Evolutionary conservation across 192 early-diverging fungal species (phyloP), one percentile per base, ranked within the genome.

Genomic region (Coemansia sp.): DNA sequence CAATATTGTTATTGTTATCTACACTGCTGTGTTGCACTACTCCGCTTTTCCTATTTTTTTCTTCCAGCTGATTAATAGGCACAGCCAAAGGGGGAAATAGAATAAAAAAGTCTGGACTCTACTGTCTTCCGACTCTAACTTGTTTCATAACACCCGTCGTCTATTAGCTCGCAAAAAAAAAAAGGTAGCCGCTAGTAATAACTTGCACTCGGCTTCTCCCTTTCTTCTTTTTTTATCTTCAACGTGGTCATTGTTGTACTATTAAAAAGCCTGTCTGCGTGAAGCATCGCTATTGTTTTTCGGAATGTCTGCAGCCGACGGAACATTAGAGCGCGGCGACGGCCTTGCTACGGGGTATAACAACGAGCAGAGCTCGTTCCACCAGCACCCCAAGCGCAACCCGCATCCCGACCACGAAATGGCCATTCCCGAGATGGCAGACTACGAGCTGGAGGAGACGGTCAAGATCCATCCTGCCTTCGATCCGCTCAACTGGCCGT

Each of bases 401-500:
- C 61, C 58, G 68, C 63, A 66, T 38, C 69, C 72, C 4, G 74
- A 73, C 38, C 80, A 83, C 57, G 75, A 83, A 57, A 65, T 83
- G 11, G 58, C 71, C 39, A 71, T 83, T 9, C 61, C 71, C 22
- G 65, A 69, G 65, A 68, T 68, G 2, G 80, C 75, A 17, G 80
- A 83, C 72, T 83, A 74, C 64, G 80, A 83, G 69, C 40, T 83
- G 2, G 49, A 66, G 7, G 68, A 68, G 20, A 48, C 51, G 12
- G 51, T 69, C 57, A 71, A 56, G 55, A 38, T 62, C 38, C 79
- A 82, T 40, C 69, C 80, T 43, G 61, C 69, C 38, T 77, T 71
- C 50, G 80, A 83, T 39, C 80, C 80, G n/a, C 55, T 67, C 46
- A 83, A 83, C 69, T 83, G 80, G 83, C 77, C 83, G 14, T 12